Evolutionary conservation across 2,329 filamentous ascomycete genomes (phyloP).

Genomic region (Thermothelomyces thermophilus): DNA sequence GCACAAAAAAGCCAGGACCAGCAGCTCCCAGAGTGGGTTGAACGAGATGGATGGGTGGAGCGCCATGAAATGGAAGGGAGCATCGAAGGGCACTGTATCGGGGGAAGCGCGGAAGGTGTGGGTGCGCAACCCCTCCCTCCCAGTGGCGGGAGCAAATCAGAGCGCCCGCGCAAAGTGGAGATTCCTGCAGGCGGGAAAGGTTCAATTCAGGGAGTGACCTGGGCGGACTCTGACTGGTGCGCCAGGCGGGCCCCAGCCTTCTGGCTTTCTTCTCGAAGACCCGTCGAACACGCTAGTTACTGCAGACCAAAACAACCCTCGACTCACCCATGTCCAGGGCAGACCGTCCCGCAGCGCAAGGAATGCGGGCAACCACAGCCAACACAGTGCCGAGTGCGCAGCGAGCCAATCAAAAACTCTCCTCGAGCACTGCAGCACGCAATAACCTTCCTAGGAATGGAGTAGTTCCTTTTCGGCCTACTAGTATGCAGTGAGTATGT

Average conservation of each 20-base stretch:
- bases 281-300: conserved; percentile 26
- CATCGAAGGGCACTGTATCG: conserved; percentile 9
- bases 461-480: no score
- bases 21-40: not conserved
- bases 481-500: not conserved
- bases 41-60: conserved; percentile 11
- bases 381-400: conserved; percentile 3
- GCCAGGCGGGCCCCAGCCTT: conserved; percentile 19
- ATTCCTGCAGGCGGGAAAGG: conserved; percentile 22
- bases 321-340: conserved; percentile 11
- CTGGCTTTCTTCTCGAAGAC: conserved; percentile 27
- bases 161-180: conserved; percentile 9
- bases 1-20: not conserved
- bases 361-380: conserved; percentile 1
- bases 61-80: conserved; percentile 6
- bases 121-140: conserved; percentile 15
- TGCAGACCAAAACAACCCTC: conserved; percentile 17
- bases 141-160: conserved; percentile 16
- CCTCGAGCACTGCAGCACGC: not conserved
- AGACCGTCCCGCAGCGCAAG: not conserved
- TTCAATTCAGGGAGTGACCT: conserved; percentile 22
- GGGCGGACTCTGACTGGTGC: conserved; percentile 17
- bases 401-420: not conserved
- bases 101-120: conserved; percentile 18
- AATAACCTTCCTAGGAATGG: no score